Evolutionary conservation across 208 protist species (phyloP).

Genomic region (Herpetomonas muscarum): DNA sequence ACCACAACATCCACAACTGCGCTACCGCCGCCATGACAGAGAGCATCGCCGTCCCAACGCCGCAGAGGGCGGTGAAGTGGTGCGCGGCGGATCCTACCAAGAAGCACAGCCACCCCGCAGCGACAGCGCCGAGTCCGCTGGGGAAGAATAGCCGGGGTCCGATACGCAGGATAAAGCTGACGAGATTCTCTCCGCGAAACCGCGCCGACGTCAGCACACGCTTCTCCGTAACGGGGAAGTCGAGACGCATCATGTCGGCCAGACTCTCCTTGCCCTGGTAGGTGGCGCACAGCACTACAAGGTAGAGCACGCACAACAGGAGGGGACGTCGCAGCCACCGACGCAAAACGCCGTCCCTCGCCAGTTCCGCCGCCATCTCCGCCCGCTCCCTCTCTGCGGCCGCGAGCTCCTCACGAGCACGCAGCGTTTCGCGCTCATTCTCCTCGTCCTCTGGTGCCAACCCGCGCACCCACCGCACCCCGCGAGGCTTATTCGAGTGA

Average conservation of each 20-base stretch:
- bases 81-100: conserved; percentile 40
- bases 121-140: conserved; percentile 19
- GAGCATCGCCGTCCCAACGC: conserved; percentile 67
- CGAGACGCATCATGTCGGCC: conserved; percentile 12
- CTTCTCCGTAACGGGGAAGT: conserved; percentile 49
- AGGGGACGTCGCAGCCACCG: conserved; percentile 31
- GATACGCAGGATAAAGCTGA: conserved; percentile 35
- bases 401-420: conserved; percentile 20
- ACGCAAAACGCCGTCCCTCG: not conserved
- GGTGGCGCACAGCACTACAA: conserved; percentile 10
- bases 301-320: conserved; percentile 10
- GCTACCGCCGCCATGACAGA: conserved; percentile 35
- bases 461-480: conserved; percentile 70
- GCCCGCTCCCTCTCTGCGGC: conserved; percentile 7
- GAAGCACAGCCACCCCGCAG: conserved; percentile 37
- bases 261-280: conserved; percentile 9
- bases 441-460: conserved; percentile 45
- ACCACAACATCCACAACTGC: conserved; percentile 52
- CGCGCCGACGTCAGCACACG: conserved; percentile 26
- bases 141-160: conserved; percentile 25
- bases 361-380: not conserved
- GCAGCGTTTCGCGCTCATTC: conserved; percentile 8
- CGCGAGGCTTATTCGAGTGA: conserved; percentile 33
- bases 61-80: conserved; percentile 65
- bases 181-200: conserved; percentile 27